phyloP scores from a whole-genome alignment of 345 rosid species.

The Kernera saxatilis region DNA sequence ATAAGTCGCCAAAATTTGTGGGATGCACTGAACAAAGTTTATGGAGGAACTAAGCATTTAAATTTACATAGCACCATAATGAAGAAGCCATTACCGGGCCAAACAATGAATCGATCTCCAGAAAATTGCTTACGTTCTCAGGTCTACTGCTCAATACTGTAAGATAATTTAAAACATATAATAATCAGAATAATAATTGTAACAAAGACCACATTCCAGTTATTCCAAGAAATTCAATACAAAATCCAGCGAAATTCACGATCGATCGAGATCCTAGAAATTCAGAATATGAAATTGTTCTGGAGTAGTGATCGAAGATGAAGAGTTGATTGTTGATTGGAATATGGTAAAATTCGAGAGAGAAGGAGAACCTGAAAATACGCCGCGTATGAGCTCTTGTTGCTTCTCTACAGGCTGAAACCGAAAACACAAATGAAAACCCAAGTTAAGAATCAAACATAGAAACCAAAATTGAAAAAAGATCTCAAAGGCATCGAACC shows the following conservation, averaged over 20 bases:
- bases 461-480: neutral
- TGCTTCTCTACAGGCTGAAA: slow-evolving; percentile 76
- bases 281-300: neutral
- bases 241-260: neutral
- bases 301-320: neutral
- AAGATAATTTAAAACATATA: neutral
- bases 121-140: slow-evolving; percentile 82
- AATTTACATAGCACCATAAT: neutral
- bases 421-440: neutral
- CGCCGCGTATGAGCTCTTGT: slow-evolving; percentile 75
- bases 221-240: neutral
- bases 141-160: slow-evolving; percentile 81
- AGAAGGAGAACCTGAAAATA: slow-evolving; percentile 56
- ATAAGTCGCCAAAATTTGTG: neutral
- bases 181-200: too few species aligned
- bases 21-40: neutral
- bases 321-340: neutral
- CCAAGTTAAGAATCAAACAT: neutral
- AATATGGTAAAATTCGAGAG: neutral
- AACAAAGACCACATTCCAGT: neutral
- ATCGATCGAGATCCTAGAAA: neutral
- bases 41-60: neutral
- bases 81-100: slow-evolving; percentile 55
- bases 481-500: slow-evolving; percentile 32
- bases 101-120: slow-evolving; percentile 71